Evolutionary conservation across 2,329 filamentous ascomycete genomes (phyloP), one percentile per base, ranked within the genome.

Genomic region (Epichloe aotearoae): DNA sequence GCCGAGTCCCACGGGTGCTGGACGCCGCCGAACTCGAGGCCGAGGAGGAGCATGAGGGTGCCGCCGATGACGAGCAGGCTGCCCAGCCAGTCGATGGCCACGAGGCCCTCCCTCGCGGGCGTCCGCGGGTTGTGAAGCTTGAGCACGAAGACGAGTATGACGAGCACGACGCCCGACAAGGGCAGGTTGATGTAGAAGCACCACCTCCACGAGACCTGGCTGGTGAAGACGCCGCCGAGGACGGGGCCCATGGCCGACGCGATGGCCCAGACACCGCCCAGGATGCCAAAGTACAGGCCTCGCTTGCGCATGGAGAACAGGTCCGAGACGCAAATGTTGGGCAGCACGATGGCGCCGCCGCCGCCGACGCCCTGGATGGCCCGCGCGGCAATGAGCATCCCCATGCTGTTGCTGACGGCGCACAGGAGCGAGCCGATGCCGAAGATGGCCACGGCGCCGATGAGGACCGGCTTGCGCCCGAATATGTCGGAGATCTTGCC

Each of bases 11-110:
- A 95, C 1, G 89, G 84, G 55, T 79, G 80, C 20, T 74, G 73
- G 48, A 88, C 77, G 46, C 88, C 89, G 50, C 89, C 90, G 54
- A 91, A 88, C 61, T 94, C 84, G 11, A 95, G 77, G 0, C 88
- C 90, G 41, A 95, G 80, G 4, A 95, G 78, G 56, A 95, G 74
- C 86, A 95, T 91, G 19, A 94, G 72, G 0, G 86, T 90, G 19
- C 84, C 87, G 41, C 84, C 85, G 23, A 90, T 76, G 62, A 94
- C 79, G 33, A 76, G 66, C 4, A 75, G 14, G 51, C 71, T 76
- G 37, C 76, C 76, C 0, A 70, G 54, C 77, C 77, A 82, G 64
- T 82, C 78, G 44, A 82, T 72, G 17, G 83, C 82, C 34, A 76
- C 73, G 5, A 88, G 67, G 0, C 84, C 84, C 47, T 81, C 65